Percentiles rank a stretch among this genome's conserved stretches.
phyloP scores from a whole-genome alignment of 1,139 yeast species.

The Wickerhamomyces sp. region DNA sequence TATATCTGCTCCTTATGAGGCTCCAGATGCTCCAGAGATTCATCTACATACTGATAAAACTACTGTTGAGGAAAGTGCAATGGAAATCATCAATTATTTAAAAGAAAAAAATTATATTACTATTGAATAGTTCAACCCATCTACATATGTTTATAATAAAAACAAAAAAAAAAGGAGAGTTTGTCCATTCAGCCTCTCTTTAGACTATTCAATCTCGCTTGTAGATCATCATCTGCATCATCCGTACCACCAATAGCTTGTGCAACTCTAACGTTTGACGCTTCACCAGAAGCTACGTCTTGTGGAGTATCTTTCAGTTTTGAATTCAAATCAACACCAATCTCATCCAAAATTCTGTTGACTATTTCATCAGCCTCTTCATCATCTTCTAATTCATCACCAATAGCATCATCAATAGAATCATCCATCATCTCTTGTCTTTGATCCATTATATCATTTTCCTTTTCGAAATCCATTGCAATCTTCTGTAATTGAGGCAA shows the following conservation, averaged over 20 bases:
- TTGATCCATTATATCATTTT: constrained; percentile 96
- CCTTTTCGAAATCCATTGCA: constrained; percentile 92
- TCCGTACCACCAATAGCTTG: constrained; percentile 42
- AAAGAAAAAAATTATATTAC: constrained; percentile 41
- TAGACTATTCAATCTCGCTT: constrained; percentile 81
- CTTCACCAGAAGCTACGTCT: constrained; percentile 34
- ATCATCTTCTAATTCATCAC: constrained; percentile 72
- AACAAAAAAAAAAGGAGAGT: not conserved
- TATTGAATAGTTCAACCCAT: constrained; percentile 2
- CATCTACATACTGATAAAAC: constrained; percentile 70
- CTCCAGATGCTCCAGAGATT: constrained; percentile 79
- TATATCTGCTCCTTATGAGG: constrained; percentile 93
- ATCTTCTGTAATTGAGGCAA: constrained; percentile 83
- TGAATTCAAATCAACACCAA: constrained; percentile 79
- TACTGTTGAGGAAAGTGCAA: constrained; percentile 77
- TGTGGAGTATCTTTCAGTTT: constrained; percentile 66
- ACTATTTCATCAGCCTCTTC: constrained; percentile 94
- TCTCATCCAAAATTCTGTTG: constrained; percentile 87
- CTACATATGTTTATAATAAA: not conserved
- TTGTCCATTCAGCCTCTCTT: constrained; percentile 39
- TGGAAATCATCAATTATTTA: constrained; percentile 65
- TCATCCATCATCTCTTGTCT: constrained; percentile 99
- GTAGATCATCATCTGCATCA: constrained; percentile 75
- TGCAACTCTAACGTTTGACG: constrained; percentile 38
- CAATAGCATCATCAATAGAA: constrained; percentile 94